Conservation (phyloP, 1,284 basidiomycete species). For the Ceraceosorus guamensis region DNA sequence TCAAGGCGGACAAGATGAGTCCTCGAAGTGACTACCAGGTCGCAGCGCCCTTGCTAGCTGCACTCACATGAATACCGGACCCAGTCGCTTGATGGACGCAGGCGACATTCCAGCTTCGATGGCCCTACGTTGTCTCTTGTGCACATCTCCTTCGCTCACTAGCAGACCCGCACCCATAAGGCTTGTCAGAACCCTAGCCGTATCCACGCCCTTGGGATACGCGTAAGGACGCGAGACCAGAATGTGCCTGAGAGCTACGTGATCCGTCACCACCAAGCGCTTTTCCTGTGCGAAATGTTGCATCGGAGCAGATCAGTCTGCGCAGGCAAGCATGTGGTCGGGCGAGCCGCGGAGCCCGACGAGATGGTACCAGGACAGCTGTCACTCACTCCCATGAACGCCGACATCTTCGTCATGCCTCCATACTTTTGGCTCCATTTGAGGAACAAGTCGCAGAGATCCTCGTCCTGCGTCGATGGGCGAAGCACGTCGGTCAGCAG, state of each 20-base stretch:
- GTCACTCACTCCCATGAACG: background rate
- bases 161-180: conserved; percentile 34
- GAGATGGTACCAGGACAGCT: background rate
- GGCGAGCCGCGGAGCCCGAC: no score
- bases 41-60: no score
- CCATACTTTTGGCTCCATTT: background rate
- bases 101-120: conserved; percentile 34
- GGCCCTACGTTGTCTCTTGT: conserved; percentile 32
- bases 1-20: background rate
- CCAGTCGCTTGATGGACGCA: conserved; percentile 25
- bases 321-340: no score
- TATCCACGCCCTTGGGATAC: conserved; percentile 28
- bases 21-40: no score
- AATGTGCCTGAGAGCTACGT: background rate
- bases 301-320: background rate
- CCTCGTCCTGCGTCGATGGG: no score
- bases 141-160: conserved; percentile 31
- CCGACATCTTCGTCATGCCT: background rate
- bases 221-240: conserved; percentile 12
- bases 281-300: background rate
- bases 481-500: no score
- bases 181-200: conserved; percentile 19
- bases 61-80: conserved; percentile 19
- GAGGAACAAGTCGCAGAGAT: no score
- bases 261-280: background rate